Base-by-base conservation (phyloP, 352 stramenopile species). In the Phytophthora meadii region DNA sequence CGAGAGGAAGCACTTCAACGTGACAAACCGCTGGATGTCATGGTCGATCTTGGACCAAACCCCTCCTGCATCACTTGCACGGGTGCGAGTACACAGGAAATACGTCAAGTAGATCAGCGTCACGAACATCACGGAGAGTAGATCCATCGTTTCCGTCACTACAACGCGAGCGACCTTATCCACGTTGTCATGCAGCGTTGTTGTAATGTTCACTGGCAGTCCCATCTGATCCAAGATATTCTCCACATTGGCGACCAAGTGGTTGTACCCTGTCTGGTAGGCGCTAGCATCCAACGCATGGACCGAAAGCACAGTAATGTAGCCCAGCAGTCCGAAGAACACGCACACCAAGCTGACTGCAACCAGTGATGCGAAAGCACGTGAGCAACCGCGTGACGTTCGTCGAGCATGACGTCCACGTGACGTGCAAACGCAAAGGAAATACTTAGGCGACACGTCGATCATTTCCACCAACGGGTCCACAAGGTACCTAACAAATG, bases 31-130 rank as follows among this genome's bases (percentile, higher is more conserved):
- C 67, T 96, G 88, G 53, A 96, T 94, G 46, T 96, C 88, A 54
- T 93, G 82, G 59, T 96, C 88, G 34, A 96, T 93, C 71, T 94
- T 94, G 58, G 88, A 93, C 88, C 88, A 96, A 7, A 93, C 88
- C 19, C 88, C 88, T 27, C 88, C 88, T 24, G 87, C 87, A 68
- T 96, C 88, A 61, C 86, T 89, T 15, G 87, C 88, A 50, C 88
- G 84, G 30, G 87, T 94, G 28, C 88, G 86, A 11, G 88, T 96
- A 61, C 84, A 93, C 17, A 96, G 61, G 68, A 96, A 96, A 70
- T 96, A 96, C 5, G 87, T 94, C 15, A 96, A 61, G 66, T 96
- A 96, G 68, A 96, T 96, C 34, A 94, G 84, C 28, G 88, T 96
- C 56, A 96, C 86, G 55, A 96, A 96, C 77, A 96, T 88, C 41